phyloP scores from a whole-genome alignment of 371 early-diverging fungal genomes.

The Mortierella polycephala region DNA sequence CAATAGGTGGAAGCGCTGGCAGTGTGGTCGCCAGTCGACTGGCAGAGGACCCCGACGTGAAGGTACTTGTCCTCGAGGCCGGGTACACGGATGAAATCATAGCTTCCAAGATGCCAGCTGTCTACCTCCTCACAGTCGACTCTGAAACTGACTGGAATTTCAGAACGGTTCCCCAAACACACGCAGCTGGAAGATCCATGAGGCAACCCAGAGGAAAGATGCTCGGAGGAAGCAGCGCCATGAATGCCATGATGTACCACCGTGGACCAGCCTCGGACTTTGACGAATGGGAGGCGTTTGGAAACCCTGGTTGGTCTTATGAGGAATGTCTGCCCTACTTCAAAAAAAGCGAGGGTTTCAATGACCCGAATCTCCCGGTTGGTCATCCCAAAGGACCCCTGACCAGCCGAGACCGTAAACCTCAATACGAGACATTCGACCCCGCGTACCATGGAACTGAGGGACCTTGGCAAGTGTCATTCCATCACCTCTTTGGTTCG shows the following conservation, averaged over 20 bases:
- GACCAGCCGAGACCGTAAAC: slow-evolving; percentile 20
- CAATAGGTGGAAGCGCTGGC: slow-evolving; percentile 42
- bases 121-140: slow-evolving; percentile 25
- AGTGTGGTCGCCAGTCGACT: slow-evolving; percentile 38
- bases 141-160: slow-evolving; percentile 30
- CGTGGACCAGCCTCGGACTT: slow-evolving; percentile 56
- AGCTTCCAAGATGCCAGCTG: slow-evolving; percentile 16
- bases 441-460: slow-evolving; percentile 37
- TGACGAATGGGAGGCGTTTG: slow-evolving; percentile 43
- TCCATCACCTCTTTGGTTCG: slow-evolving; percentile 17
- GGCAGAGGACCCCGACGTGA: slow-evolving; percentile 45
- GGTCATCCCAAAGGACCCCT: slow-evolving; percentile 26
- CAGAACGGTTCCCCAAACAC: slow-evolving; percentile 26
- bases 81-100: slow-evolving; percentile 37
- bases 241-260: slow-evolving; percentile 54
- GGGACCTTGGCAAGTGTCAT: slow-evolving; percentile 44
- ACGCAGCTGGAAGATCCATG: slow-evolving; percentile 27
- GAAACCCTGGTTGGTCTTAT: slow-evolving; percentile 46
- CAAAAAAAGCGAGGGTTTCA: slow-evolving; percentile 36
- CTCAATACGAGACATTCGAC: slow-evolving; percentile 33
- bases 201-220: slow-evolving; percentile 41
- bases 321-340: slow-evolving; percentile 42
- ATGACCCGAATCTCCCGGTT: slow-evolving; percentile 24
- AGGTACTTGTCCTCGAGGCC: slow-evolving; percentile 45
- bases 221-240: slow-evolving; percentile 22